Conservation (phyloP, 306 rosid genomes). For the Luffa acutangula region DNA sequence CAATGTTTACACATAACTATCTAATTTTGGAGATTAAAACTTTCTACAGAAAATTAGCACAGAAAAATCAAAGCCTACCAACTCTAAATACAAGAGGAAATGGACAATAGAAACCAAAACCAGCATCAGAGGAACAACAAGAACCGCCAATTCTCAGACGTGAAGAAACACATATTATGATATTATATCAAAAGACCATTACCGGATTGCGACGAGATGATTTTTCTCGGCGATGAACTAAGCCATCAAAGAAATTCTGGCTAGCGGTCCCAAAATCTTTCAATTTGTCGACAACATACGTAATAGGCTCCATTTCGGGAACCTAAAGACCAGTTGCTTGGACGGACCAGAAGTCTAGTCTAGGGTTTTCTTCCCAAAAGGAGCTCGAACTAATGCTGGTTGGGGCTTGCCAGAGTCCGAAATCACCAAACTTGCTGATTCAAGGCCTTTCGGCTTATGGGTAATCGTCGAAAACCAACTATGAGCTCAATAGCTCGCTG, state of each 20-base stretch:
- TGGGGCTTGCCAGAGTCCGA: no score
- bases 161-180: background rate
- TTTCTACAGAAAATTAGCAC: background rate
- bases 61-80: background rate
- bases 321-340: background rate
- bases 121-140: background rate
- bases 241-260: slow-evolving; percentile 33
- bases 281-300: slow-evolving; percentile 27
- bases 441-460: no score
- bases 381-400: no score
- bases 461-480: no score
- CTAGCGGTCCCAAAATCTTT: slow-evolving; percentile 39
- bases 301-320: slow-evolving; percentile 46
- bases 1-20: background rate
- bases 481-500: no score
- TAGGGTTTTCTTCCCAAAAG: background rate
- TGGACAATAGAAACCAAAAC: background rate
- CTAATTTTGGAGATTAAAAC: background rate
- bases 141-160: background rate
- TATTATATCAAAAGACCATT: background rate
- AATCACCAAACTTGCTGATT: no score
- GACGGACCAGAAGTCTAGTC: background rate
- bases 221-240: slow-evolving; percentile 24
- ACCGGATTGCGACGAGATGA: slow-evolving; percentile 58
- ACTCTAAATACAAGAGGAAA: background rate